Evolutionary conservation across 257 asterid genomes (phyloP).

Genomic region (Craterostigma plantagineum): DNA sequence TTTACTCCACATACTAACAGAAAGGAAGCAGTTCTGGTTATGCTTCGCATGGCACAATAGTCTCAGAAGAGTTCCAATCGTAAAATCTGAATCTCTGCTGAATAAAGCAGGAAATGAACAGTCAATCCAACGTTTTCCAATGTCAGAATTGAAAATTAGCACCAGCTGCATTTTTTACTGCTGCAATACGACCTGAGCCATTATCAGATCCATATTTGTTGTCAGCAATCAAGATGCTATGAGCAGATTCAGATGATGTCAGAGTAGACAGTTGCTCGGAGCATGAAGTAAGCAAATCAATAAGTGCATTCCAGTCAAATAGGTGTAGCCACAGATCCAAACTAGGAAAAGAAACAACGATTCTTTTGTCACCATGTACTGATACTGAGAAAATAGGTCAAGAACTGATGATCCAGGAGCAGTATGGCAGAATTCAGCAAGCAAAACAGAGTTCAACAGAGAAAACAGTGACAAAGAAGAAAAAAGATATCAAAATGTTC

Average conservation of each 20-base stretch:
- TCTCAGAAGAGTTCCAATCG: constrained; percentile 20
- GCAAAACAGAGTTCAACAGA: constrained; percentile 47
- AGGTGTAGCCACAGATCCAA: constrained; percentile 62
- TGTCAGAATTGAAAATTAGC: constrained; percentile 21
- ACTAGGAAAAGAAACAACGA: constrained; percentile 36
- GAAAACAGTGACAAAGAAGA: constrained; percentile 57
- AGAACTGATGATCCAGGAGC: constrained; percentile 38
- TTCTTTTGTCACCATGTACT: constrained; percentile 26
- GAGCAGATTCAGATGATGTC: constrained; percentile 17
- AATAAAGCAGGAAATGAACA: constrained; percentile 44
- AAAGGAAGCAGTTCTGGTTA: constrained; percentile 35
- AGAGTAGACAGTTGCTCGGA: constrained; percentile 15
- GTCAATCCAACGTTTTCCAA: constrained; percentile 38
- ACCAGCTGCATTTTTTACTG: constrained; percentile 12
- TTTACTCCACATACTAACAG: constrained; percentile 32
- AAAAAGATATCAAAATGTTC: constrained; percentile 24
- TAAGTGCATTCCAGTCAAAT: constrained; percentile 60
- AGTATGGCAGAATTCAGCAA: constrained; percentile 41
- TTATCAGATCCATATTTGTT: constrained; percentile 15
- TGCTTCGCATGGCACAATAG: constrained; percentile 15
- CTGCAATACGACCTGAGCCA: constrained; percentile 15
- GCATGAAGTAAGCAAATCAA: constrained; percentile 23
- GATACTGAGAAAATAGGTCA: constrained; percentile 26
- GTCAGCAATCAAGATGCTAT: constrained; percentile 12
- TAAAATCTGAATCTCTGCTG: constrained; percentile 15